These are phyloP conservation scores for Decorospora gaudefroyi DNA, from an alignment of 2,329 filamentous ascomycete species.

Conservation along the genomic window DNA sequence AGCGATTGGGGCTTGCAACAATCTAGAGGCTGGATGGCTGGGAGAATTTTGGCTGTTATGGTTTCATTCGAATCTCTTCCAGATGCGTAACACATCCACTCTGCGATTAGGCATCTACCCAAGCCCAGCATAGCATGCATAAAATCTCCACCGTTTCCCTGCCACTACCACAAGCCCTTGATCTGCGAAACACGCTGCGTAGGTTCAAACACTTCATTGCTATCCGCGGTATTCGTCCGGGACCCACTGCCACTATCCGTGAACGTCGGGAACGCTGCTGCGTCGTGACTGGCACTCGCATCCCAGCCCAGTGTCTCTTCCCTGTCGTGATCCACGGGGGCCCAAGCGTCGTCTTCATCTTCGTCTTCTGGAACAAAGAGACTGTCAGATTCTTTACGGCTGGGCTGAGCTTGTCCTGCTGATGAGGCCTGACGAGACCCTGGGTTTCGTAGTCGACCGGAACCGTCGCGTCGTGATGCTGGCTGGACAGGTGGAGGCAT, in stretches of 20 bases:
- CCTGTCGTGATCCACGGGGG: constrained; percentile 69
- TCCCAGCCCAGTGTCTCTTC: constrained; percentile 76
- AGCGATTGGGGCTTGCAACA: no score
- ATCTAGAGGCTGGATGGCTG: no score
- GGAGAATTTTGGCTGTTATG: no score
- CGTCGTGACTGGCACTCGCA: constrained; percentile 60
- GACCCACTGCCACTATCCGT: constrained; percentile 47
- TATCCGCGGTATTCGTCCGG: constrained; percentile 32
- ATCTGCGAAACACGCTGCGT: constrained; percentile 73
- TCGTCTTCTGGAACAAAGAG: constrained; percentile 71
- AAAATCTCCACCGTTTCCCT: background rate
- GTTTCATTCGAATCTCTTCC: no score
- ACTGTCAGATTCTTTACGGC: constrained; percentile 65
- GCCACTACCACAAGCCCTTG: constrained; percentile 42
- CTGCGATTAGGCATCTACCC: background rate
- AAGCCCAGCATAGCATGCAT: background rate
- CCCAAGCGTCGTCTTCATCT: constrained; percentile 71
- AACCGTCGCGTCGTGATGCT: constrained; percentile 35
- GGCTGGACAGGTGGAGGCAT: constrained; percentile 52
- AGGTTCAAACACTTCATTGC: constrained; percentile 61
- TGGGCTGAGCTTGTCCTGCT: constrained; percentile 18
- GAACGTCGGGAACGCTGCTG: constrained; percentile 51
- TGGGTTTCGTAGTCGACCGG: constrained; percentile 34
- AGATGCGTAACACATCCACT: no score
- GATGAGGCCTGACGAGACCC: constrained; percentile 35